These are phyloP conservation scores for Penicillium argentinense DNA, from an alignment of 495 filamentous ascomycete genomes.

Conservation along the genomic window DNA sequence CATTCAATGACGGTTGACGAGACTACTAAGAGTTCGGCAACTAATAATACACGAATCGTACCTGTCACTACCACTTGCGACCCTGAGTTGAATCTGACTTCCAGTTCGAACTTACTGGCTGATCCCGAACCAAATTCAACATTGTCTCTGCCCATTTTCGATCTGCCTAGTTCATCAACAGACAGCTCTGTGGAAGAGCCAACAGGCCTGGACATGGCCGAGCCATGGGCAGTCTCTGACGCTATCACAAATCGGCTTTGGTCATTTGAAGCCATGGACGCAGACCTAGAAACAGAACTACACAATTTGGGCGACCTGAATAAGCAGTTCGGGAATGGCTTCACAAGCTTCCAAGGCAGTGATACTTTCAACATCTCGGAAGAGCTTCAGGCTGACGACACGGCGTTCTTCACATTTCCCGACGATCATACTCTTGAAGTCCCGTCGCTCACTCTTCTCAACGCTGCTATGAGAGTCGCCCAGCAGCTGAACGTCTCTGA, in stretches of 20 bases:
- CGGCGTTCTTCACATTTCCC: conserved; percentile 28
- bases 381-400: conserved; percentile 21
- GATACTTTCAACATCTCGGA: conserved; percentile 10
- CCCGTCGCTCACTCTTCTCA: conserved; percentile 25
- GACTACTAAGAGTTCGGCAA: no score
- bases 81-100: no score
- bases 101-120: no score
- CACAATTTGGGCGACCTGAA: not conserved
- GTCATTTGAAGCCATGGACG: not conserved
- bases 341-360: not conserved
- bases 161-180: not conserved
- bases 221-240: not conserved
- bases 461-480: conserved; percentile 25
- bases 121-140: not conserved
- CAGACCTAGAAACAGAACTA: not conserved
- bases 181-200: not conserved
- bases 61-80: no score
- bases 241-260: not conserved
- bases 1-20: no score
- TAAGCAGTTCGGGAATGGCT: not conserved
- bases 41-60: no score
- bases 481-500: conserved; percentile 22
- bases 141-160: not conserved
- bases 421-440: conserved; percentile 27
- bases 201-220: not conserved